phyloP scores from a whole-genome alignment of 805 yeast species.

The Yarrowia sp. region DNA sequence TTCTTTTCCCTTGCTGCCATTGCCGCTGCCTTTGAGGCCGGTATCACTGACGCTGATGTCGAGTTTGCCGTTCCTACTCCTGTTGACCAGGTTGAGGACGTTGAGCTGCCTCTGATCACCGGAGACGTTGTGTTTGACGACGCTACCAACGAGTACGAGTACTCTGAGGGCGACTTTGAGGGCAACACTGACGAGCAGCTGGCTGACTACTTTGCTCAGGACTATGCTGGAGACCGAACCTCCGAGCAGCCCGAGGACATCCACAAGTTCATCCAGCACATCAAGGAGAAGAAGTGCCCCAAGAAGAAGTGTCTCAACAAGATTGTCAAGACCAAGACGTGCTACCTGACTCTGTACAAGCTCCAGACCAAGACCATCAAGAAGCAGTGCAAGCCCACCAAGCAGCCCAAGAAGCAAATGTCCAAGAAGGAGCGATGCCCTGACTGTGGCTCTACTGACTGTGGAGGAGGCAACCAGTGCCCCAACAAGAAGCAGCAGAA shows the following conservation, averaged over 20 bases:
- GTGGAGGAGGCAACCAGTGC: conserved; percentile 7
- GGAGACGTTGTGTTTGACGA: background rate
- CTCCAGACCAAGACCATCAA: conserved; percentile 1
- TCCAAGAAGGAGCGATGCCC: conserved; percentile 14
- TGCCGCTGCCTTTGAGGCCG: conserved; percentile 16
- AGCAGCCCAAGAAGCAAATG: background rate
- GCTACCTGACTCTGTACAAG: conserved; percentile 9
- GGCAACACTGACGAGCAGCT: conserved; percentile 13
- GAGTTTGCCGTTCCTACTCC: background rate
- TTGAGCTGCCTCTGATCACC: background rate
- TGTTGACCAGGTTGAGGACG: background rate
- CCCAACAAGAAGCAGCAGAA: conserved; percentile 53
- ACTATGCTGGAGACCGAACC: background rate
- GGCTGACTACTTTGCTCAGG: background rate
- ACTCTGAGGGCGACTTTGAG: conserved; percentile 22
- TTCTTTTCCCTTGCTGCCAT: conserved; percentile 18
- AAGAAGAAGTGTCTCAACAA: conserved; percentile 15
- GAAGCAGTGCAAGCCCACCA: background rate
- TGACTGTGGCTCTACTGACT: background rate
- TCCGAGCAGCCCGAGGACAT: conserved; percentile 13
- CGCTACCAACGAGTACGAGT: conserved; percentile 9
- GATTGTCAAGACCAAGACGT: conserved; percentile 13
- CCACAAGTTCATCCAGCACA: conserved; percentile 8
- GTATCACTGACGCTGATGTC: background rate
- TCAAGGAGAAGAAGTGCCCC: conserved; percentile 24